Evolutionary conservation across 2,329 filamentous ascomycete species (phyloP), one percentile per base, ranked within the genome.

Genomic region (Exophiala oligosperma): DNA sequence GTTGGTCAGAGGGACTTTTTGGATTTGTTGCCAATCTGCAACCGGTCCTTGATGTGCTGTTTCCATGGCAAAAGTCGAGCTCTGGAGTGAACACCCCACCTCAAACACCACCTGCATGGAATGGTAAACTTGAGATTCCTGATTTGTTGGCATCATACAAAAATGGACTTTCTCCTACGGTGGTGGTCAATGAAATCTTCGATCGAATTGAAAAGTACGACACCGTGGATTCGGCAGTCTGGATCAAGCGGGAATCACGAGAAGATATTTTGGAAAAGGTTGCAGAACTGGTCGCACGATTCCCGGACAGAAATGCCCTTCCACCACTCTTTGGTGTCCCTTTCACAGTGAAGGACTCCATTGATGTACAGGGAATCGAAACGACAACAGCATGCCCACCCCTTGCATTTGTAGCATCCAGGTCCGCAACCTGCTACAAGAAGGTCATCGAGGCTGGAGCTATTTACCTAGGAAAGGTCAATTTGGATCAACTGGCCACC

Each of bases 401-500:
- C 26, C 78, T 80, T 37, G 70, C 78, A 2, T 81, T 81, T 64
- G 73, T 73, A 1, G 76, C 83, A 0, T 70, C 72, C n/a, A 67
- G 71, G 6, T 79, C 75, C 14, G 77, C 81, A 1, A 72, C 73
- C 3, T 77, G 79, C 1, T 77, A 82, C 23, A 71, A 78, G 24
- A 74, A 73, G 44, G 67, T 83, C 3, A 71, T 83, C 2, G 71
- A 74, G 4, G 77, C 79, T 12, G 83, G 83, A 5, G 84, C 77
- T 0, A 67, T 86, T 2, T 79, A 82, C 56, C 74, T 86, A 44
- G 84, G 84, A 29, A 86, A 86, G 66, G 76, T 76, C 11, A 82
- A 81, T 64, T 76, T 87, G 54, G 84, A 87, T 66, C 84, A 87
- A 68, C 75, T 87, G 3, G 84, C 84, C 2, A 86, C 84, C 0